Evolutionary conservation across 2,329 filamentous ascomycete genomes (phyloP).

Genomic region (Cucurbitaria berberidis): DNA sequence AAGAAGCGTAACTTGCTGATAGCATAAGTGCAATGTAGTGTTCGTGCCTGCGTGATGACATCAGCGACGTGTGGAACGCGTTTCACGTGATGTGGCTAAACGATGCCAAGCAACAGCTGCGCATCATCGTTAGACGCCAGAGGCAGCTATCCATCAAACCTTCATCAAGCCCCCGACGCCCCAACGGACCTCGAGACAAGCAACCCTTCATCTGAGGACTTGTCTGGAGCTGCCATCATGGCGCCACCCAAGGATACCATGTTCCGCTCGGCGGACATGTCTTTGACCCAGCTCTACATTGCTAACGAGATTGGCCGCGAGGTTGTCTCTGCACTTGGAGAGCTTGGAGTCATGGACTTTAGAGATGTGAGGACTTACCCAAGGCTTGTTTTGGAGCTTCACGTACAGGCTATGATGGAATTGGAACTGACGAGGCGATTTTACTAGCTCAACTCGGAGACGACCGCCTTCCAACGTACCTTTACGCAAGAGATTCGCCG

Average conservation of each 20-base stretch:
- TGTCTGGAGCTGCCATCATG: conserved; percentile 56
- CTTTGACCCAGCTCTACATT: conserved; percentile 99
- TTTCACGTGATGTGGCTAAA: neutral
- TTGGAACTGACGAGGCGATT: conserved; percentile 33
- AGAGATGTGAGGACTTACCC: conserved; percentile 74
- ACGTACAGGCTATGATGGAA: conserved; percentile 22
- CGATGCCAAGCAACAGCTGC: neutral
- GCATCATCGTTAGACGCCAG: conserved; percentile 31
- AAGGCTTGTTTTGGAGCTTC: conserved; percentile 21
- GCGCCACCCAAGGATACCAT: conserved; percentile 79
- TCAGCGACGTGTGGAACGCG: neutral
- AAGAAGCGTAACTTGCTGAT: too few relatives aligned
- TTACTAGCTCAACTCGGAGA: conserved; percentile 83
- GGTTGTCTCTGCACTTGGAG: conserved; percentile 93
- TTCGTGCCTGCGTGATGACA: neutral
- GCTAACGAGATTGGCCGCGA: conserved; percentile 98
- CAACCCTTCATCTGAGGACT: conserved; percentile 23
- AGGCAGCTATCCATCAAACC: conserved; percentile 41
- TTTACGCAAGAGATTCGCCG: conserved; percentile 98
- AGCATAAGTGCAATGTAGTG: too few relatives aligned
- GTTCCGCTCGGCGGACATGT: conserved; percentile 99
- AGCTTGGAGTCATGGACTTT: conserved; percentile 96
- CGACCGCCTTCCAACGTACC: conserved; percentile 93
- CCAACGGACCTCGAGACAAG: conserved; percentile 34
- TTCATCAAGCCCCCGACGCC: conserved; percentile 29